phyloP scores from a whole-genome alignment of 345 rosid genomes.

The Corymbia maculata region DNA sequence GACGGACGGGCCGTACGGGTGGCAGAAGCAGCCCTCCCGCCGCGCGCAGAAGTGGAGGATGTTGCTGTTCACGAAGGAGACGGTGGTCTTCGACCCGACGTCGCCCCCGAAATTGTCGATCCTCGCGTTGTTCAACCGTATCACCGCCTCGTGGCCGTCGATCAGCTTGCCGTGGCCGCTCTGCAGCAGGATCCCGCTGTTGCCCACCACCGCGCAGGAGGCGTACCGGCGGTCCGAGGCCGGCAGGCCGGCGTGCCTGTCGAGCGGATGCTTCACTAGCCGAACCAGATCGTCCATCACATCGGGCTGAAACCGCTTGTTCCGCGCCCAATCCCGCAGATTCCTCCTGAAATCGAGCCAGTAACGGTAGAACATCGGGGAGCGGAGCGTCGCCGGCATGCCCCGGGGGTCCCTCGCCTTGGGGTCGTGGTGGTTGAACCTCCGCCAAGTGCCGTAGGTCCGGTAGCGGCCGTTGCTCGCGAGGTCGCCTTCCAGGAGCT shows the following conservation, averaged over 20 bases:
- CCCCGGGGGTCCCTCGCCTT: slow-evolving; percentile 11
- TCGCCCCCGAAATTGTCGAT: slow-evolving; percentile 29
- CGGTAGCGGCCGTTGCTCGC: slow-evolving; percentile 34
- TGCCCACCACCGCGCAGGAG: slow-evolving; percentile 93
- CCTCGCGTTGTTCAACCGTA: slow-evolving; percentile 83
- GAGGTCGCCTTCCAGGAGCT: slow-evolving; percentile 48
- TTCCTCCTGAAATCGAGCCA: slow-evolving; percentile 66
- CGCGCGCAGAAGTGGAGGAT: slow-evolving; percentile 65
- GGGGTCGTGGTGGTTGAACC: slow-evolving; percentile 24
- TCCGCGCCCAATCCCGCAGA: slow-evolving; percentile 52
- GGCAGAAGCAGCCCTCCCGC: slow-evolving; percentile 62
- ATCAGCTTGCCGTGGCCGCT: slow-evolving; percentile 48
- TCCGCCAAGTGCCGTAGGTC: slow-evolving; percentile 35
- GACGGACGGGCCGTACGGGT: slow-evolving; percentile 62
- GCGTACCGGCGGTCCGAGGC: slow-evolving; percentile 25
- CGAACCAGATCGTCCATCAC: slow-evolving; percentile 59
- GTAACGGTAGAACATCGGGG: slow-evolving; percentile 53
- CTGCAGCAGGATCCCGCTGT: slow-evolving; percentile 70
- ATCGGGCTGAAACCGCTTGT: slow-evolving; percentile 37
- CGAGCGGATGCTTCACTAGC: slow-evolving; percentile 49
- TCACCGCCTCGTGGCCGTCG: slow-evolving; percentile 77
- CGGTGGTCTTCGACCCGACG: slow-evolving; percentile 66
- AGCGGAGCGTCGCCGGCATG: slow-evolving; percentile 17
- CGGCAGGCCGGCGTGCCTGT: slow-evolving; percentile 24
- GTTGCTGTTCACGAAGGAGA: slow-evolving; percentile 87